Percentiles rank a stretch among this genome's conserved stretches.
Conservation (phyloP, 768 basidiomycete species). For the Austroboletus eburneus region DNA sequence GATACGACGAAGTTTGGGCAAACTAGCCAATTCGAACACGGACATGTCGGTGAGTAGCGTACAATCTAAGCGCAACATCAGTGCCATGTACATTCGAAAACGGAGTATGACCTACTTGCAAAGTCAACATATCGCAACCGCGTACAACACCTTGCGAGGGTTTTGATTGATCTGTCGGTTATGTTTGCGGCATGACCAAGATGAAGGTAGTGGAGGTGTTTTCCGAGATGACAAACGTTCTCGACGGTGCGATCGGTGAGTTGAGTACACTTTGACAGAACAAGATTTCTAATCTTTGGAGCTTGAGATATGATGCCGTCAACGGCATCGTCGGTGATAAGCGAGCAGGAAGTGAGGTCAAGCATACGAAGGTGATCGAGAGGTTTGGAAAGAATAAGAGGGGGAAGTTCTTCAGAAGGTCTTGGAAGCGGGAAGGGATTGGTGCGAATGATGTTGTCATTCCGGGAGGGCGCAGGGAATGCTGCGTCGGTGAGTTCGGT, state of each 20-base stretch:
- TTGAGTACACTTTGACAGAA: slow-evolving; percentile 76
- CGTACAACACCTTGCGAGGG: slow-evolving; percentile 81
- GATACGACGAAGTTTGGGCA: slow-evolving; percentile 89
- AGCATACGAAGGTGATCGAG: slow-evolving; percentile 90
- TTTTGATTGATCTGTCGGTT: slow-evolving; percentile 83
- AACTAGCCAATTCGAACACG: slow-evolving; percentile 81
- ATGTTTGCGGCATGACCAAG: slow-evolving; percentile 88
- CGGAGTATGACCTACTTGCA: slow-evolving; percentile 62
- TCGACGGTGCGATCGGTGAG: slow-evolving; percentile 82
- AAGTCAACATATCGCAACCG: slow-evolving; percentile 93
- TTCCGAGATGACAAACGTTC: slow-evolving; percentile 83
- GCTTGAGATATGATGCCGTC: slow-evolving; percentile 79
- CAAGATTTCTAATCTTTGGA: slow-evolving; percentile 80
- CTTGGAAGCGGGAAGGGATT: slow-evolving; percentile 41
- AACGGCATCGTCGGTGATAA: slow-evolving; percentile 78
- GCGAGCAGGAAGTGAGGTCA: slow-evolving; percentile 83
- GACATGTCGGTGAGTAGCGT: slow-evolving; percentile 86
- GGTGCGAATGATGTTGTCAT: slow-evolving; percentile 31
- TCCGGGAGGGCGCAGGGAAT: slow-evolving; percentile 69
- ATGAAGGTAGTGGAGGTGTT: slow-evolving; percentile 91
- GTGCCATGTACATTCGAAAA: not conserved
- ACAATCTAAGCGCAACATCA: slow-evolving; percentile 56
- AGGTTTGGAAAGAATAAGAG: slow-evolving; percentile 57
- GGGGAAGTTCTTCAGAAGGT: slow-evolving; percentile 47
- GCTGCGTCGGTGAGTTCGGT: slow-evolving; percentile 73